Evolutionary conservation across 305 asterid genomes (phyloP).

Genomic region (Fraxinus floribunda): DNA sequence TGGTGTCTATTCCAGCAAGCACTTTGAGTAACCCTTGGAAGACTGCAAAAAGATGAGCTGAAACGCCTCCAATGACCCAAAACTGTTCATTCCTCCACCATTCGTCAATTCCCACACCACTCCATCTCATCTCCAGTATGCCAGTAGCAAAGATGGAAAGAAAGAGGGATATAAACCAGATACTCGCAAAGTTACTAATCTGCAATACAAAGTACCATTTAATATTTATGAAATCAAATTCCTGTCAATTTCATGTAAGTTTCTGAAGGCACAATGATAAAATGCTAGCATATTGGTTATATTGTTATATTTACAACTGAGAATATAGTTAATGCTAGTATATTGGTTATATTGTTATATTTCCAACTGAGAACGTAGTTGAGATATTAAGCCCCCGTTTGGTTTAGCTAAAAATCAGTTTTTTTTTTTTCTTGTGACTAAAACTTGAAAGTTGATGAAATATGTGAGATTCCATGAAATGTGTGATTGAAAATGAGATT

Average conservation of each 20-base stretch:
- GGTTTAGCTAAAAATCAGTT: background rate
- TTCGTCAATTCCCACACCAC: slow-evolving; percentile 93
- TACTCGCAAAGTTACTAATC: slow-evolving; percentile 89
- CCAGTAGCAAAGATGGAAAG: slow-evolving; percentile 95
- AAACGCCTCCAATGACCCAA: slow-evolving; percentile 97
- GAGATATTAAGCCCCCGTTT: background rate
- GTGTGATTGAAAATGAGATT: background rate
- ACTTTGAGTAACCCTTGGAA: slow-evolving; percentile 93
- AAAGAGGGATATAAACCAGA: slow-evolving; percentile 95
- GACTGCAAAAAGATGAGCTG: slow-evolving; percentile 86
- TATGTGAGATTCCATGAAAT: background rate
- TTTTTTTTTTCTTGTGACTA: too few relatives aligned
- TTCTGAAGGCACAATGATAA: background rate
- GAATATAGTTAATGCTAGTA: too few relatives aligned
- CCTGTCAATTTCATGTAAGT: background rate
- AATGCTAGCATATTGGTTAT: background rate
- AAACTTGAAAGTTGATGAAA: background rate
- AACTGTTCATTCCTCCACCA: slow-evolving; percentile 99
- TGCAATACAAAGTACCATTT: slow-evolving; percentile 33
- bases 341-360: too few relatives aligned
- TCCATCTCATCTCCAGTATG: slow-evolving; percentile 95
- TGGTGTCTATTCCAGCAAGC: slow-evolving; percentile 91
- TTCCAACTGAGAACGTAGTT: too few relatives aligned
- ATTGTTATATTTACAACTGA: too few relatives aligned
- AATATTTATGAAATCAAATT: background rate